A percentile compares a stretch with the other conserved stretches of the same genome.
These are phyloP conservation scores for Haematococcus sp. DNA, from an alignment of 139 green algal genomes.

Conservation along the genomic window DNA sequence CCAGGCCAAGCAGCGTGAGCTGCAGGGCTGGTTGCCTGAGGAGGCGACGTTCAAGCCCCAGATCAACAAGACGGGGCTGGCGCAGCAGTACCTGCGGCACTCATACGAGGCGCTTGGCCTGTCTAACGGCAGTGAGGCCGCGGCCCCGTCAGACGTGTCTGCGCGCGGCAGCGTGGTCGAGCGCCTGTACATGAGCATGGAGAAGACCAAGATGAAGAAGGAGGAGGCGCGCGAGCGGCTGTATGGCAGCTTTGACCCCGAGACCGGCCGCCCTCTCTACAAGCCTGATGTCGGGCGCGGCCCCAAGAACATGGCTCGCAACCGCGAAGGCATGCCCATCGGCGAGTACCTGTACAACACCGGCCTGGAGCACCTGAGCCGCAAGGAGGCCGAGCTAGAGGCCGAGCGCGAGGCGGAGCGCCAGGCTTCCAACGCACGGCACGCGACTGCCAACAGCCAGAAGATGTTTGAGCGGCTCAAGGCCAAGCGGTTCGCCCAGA, in stretches of 20 bases:
- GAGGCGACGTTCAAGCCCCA: conserved; percentile 77
- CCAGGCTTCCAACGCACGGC: not conserved
- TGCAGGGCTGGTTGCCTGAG: conserved; percentile 59
- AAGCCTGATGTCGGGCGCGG: conserved; percentile 48
- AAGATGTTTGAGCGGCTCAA: conserved; percentile 64
- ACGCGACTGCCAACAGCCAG: conserved; percentile 26
- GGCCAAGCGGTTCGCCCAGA: conserved; percentile 69
- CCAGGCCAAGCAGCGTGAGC: conserved; percentile 40
- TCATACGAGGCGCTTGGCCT: conserved; percentile 19
- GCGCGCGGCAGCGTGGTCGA: conserved; percentile 29
- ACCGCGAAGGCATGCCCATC: conserved; percentile 38
- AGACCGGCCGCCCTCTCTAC: conserved; percentile 65
- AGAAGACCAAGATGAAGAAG: conserved; percentile 47
- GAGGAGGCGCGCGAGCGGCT: conserved; percentile 35
- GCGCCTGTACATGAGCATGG: conserved; percentile 46
- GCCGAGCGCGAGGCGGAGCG: conserved; percentile 25
- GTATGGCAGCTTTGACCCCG: conserved; percentile 51
- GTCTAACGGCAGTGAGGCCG: not conserved
- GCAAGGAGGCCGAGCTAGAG: conserved; percentile 25
- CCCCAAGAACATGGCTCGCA: conserved; percentile 28
- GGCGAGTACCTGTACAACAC: conserved; percentile 73
- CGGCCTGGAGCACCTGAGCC: conserved; percentile 39
- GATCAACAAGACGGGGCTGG: conserved; percentile 31
- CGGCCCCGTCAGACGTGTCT: not conserved
- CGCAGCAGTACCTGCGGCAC: conserved; percentile 30